Evolutionary conservation across 371 early-diverging fungal genomes (phyloP).

Genomic region (Saksenaea vasiformis): DNA sequence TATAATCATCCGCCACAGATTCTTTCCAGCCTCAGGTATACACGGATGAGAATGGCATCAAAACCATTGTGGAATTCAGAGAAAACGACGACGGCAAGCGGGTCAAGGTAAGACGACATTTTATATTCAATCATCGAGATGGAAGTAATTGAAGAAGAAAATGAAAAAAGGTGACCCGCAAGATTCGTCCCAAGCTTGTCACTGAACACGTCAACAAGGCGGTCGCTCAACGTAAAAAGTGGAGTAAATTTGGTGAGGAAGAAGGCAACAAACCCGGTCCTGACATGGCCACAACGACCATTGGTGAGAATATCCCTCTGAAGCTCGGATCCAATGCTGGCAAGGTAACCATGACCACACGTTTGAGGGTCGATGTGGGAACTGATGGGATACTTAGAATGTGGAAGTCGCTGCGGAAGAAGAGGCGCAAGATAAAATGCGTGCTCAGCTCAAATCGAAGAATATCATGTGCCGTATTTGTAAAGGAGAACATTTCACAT

Average conservation of each 20-base stretch:
- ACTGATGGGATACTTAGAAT: slow-evolving; percentile 27
- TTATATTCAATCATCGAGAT: background rate
- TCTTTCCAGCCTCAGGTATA: slow-evolving; percentile 58
- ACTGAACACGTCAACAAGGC: slow-evolving; percentile 86
- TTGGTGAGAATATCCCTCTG: slow-evolving; percentile 88
- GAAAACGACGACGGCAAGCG: slow-evolving; percentile 87
- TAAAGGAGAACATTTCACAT: slow-evolving; percentile 95
- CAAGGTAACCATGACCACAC: slow-evolving; percentile 34
- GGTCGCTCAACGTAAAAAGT: slow-evolving; percentile 89
- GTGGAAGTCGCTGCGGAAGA: slow-evolving; percentile 61
- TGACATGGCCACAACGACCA: slow-evolving; percentile 85
- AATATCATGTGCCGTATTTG: slow-evolving; percentile 96
- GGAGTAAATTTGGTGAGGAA: slow-evolving; percentile 85
- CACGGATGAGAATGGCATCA: slow-evolving; percentile 83
- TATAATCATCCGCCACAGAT: slow-evolving; percentile 25
- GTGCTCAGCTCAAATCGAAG: slow-evolving; percentile 60
- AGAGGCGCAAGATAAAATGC: slow-evolving; percentile 48
- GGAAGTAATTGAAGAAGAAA: background rate
- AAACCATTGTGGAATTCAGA: slow-evolving; percentile 79
- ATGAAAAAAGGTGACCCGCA: slow-evolving; percentile 68
- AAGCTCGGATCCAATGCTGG: slow-evolving; percentile 73
- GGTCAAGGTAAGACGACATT: slow-evolving; percentile 65
- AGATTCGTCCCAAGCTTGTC: slow-evolving; percentile 78
- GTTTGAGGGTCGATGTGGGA: background rate
- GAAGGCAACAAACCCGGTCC: slow-evolving; percentile 78